Percentiles rank a stretch among this genome's conserved stretches.
These are phyloP conservation scores for Ajuga reptans DNA, from an alignment of 305 asterid genomes.

Conservation along the genomic window DNA sequence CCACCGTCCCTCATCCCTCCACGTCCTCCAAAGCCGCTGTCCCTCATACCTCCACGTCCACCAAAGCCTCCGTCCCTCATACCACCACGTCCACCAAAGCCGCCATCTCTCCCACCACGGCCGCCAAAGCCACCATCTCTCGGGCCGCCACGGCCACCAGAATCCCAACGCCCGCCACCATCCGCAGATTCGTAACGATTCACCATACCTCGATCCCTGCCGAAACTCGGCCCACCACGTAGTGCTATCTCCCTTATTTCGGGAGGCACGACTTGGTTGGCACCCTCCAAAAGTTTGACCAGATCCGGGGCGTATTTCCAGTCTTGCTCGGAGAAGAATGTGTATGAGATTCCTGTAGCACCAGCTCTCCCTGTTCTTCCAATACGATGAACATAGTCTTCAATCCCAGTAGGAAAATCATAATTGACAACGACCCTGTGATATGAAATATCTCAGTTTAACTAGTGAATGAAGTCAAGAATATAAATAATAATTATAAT, in stretches of 20 bases:
- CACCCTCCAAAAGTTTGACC: conserved; percentile 79
- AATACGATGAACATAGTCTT: conserved; percentile 94
- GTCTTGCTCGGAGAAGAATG: conserved; percentile 94
- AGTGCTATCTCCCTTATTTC: conserved; percentile 73
- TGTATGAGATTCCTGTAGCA: conserved; percentile 77
- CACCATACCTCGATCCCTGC: conserved; percentile 61
- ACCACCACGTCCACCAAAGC: conserved; percentile 50
- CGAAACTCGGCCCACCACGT: conserved; percentile 64
- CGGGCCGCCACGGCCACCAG: conserved; percentile 56
- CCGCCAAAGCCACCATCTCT: conserved; percentile 52
- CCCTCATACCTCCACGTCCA: conserved; percentile 52
- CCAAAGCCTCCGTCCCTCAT: conserved; percentile 53
- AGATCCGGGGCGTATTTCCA: conserved; percentile 89
- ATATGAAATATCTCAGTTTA: background rate
- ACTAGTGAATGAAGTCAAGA: background rate
- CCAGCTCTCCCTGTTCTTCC: conserved; percentile 99
- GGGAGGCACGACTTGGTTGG: conserved; percentile 87
- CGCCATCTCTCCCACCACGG: conserved; percentile 62
- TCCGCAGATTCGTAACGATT: conserved; percentile 54
- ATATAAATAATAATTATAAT: too few species aligned
- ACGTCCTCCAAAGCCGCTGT: conserved; percentile 46
- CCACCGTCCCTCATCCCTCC: conserved; percentile 60
- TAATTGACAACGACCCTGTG: conserved; percentile 84
- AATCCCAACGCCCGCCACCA: conserved; percentile 74
- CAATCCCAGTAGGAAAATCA: conserved; percentile 88